phyloP scores from a whole-genome alignment of 2,329 filamentous ascomycete species.

The Parastagonospora avenae region DNA sequence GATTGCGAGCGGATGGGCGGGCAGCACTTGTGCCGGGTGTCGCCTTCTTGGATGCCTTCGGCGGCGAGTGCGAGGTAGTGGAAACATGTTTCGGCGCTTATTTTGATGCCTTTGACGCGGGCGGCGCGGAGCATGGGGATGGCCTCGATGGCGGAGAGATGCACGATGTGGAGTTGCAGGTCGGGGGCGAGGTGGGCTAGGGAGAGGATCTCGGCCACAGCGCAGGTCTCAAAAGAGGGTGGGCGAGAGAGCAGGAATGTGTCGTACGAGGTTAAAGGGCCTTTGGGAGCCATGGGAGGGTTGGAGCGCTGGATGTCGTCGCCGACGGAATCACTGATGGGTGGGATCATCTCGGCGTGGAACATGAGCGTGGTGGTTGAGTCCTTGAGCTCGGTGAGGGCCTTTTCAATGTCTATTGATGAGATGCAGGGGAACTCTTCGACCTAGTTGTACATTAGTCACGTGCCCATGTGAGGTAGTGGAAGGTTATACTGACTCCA shows the following conservation, averaged over 20 bases:
- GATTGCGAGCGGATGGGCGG: constrained; percentile 81
- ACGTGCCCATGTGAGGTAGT: background rate
- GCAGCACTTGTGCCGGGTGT: constrained; percentile 94
- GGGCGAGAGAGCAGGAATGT: constrained; percentile 93
- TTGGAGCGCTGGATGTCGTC: constrained; percentile 74
- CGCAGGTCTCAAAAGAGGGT: constrained; percentile 87
- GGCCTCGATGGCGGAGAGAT: constrained; percentile 85
- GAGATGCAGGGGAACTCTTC: constrained; percentile 96
- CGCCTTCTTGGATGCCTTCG: constrained; percentile 80
- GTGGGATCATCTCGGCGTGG: constrained; percentile 98
- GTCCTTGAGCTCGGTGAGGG: constrained; percentile 79
- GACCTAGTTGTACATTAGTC: constrained; percentile 61
- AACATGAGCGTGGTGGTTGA: constrained; percentile 95
- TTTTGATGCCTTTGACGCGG: constrained; percentile 73
- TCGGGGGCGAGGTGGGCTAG: constrained; percentile 79
- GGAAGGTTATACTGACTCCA: constrained; percentile 66
- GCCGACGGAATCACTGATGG: constrained; percentile 77
- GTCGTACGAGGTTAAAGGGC: constrained; percentile 76
- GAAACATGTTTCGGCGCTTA: constrained; percentile 95
- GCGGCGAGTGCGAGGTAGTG: constrained; percentile 87
- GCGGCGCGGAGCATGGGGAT: constrained; percentile 81
- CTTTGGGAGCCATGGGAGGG: constrained; percentile 72
- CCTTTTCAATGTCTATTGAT: constrained; percentile 74
- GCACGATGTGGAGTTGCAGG: constrained; percentile 89
- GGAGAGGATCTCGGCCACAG: constrained; percentile 83